Evolutionary conservation across 225 moss, liverwort and hornwort species (phyloP).

Genomic region (Asterella californica): DNA sequence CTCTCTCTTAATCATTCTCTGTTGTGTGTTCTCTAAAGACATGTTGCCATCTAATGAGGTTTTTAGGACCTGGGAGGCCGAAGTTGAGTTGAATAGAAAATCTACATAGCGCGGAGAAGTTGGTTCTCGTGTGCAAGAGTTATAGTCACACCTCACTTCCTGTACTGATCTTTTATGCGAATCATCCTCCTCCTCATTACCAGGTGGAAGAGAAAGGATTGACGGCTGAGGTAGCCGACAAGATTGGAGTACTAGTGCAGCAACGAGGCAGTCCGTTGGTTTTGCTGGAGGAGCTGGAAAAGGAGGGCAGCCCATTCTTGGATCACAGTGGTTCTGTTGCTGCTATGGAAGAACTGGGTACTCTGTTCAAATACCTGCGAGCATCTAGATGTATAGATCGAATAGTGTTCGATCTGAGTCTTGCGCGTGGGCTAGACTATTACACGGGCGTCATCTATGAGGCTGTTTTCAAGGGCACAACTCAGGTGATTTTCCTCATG

Average conservation of each 20-base stretch:
- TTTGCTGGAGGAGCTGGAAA: constrained; percentile 38
- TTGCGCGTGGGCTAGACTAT: constrained; percentile 55
- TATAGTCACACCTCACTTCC: too few species aligned
- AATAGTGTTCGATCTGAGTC: constrained; percentile 50
- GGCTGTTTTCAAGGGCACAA: constrained; percentile 49
- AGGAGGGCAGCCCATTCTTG: constrained; percentile 36
- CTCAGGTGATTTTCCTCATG: constrained; percentile 19
- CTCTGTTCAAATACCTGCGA: constrained; percentile 43
- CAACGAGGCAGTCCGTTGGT: constrained; percentile 43
- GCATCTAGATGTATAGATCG: constrained; percentile 42
- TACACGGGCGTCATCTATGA: constrained; percentile 63
- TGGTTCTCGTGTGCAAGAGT: neutral
- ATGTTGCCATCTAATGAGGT: too few species aligned
- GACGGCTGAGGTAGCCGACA: constrained; percentile 42
- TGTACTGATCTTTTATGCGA: too few species aligned
- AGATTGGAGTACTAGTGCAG: constrained; percentile 44
- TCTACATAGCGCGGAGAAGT: neutral
- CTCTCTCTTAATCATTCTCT: neutral
- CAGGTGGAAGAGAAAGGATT: constrained; percentile 56
- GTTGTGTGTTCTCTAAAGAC: too few species aligned
- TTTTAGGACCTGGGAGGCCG: neutral
- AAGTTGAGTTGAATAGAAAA: neutral
- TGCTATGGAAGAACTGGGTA: constrained; percentile 46
- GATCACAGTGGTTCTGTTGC: constrained; percentile 35
- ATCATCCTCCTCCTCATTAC: neutral